Evolutionary conservation across 768 basidiomycete species (phyloP).

Genomic region (Mycena crocata): DNA sequence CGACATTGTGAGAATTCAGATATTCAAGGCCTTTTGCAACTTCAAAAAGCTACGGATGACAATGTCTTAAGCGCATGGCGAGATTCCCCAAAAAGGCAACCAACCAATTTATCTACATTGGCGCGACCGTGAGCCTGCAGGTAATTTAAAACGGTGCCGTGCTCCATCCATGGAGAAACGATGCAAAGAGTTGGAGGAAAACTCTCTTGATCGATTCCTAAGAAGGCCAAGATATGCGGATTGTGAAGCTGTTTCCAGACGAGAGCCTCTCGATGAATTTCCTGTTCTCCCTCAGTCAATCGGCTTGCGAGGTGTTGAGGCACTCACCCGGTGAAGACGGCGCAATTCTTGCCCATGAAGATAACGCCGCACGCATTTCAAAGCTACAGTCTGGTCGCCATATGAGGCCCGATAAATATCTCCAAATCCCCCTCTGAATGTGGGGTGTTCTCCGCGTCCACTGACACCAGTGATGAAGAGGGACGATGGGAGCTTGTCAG

Average conservation of each 20-base stretch:
- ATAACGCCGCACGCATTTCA: constrained; percentile 10
- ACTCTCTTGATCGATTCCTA: constrained; percentile 40
- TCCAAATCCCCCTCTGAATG: constrained; percentile 34
- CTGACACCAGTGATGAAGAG: constrained; percentile 31
- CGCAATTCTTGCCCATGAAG: constrained; percentile 3
- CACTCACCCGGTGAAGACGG: constrained; percentile 1
- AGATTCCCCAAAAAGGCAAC: constrained; percentile 20
- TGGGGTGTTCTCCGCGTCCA: constrained; percentile 13
- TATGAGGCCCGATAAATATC: constrained; percentile 35
- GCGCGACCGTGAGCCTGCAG: constrained; percentile 32
- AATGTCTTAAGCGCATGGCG: constrained; percentile 32
- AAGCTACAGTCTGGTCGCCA: background rate
- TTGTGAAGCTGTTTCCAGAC: constrained; percentile 44
- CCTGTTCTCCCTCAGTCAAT: too few species aligned
- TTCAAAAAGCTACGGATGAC: too few species aligned
- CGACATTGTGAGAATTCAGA: constrained; percentile 29
- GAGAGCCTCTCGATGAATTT: constrained; percentile 41
- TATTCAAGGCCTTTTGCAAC: too few species aligned
- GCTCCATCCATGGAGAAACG: constrained; percentile 43
- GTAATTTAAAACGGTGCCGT: constrained; percentile 39
- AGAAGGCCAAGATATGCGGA: constrained; percentile 42
- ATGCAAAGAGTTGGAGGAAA: too few species aligned
- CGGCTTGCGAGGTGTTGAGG: too few species aligned
- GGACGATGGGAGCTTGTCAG: constrained; percentile 26
- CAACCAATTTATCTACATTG: constrained; percentile 34